Evolutionary conservation across 106 monocot genomes (phyloP), one percentile per base, ranked within the genome.

Genomic region (Dioscorea alata): DNA sequence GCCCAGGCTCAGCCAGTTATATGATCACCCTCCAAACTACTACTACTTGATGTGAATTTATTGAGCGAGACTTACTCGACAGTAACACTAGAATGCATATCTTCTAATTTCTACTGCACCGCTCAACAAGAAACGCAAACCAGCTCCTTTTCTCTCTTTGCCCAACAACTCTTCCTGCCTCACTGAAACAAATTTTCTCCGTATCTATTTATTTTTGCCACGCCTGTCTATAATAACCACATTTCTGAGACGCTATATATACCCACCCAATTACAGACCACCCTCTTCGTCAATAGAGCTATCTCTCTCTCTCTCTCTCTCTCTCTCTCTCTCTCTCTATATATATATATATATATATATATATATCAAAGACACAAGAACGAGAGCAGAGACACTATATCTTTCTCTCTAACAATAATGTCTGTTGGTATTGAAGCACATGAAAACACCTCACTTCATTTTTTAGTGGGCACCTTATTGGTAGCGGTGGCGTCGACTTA

Each of bases 401-500:
- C 42, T 59, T 13, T 51, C 34, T 34, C n/a, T n/a, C n/a, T n/a
- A n/a, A 34, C 34, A 34, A 6, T 6, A 42, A 42, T 42, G 42
- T 6, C 42, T 8, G 42, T 42, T 10, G 28, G 28, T 28, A 28
- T 28, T 28, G 3, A 28, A 3, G 28, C 33, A 73, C 59, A 25
- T 51, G 57, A 48, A n/a, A 28, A 42, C 4, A n/a, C 8, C 20
- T 17, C 51, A 53, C 31, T 79, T 18, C 22, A 56, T 13, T 10
- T 73, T 8, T 23, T 59, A 60, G 18, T 70, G 63, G 70, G 48
- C 0, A 70, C 73, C 3, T 16, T 75, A 2, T 33, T 65, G 4
- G 61, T 69, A 7, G 79, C 57, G 12, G 8, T 74, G 22, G 73
- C 25, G 14, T 86, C 79, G 16, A 66, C 77, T 6, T 90, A 90